These are phyloP conservation scores for Colletotrichum orchidophilum DNA, from an alignment of 2,329 filamentous ascomycete genomes.

Conservation along the genomic window DNA sequence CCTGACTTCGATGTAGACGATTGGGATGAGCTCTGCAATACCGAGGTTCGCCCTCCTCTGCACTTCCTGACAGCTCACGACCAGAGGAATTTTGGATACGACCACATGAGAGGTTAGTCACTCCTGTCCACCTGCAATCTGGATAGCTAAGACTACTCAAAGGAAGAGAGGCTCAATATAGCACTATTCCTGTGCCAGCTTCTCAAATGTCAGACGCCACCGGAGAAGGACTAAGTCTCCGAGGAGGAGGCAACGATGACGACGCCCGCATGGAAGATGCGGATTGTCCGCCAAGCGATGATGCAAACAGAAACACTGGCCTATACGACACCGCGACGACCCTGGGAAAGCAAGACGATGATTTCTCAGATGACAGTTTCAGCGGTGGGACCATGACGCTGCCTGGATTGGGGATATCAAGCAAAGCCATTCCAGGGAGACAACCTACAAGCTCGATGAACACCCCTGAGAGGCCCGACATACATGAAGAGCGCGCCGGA, in stretches of 20 bases:
- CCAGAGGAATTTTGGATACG: constrained; percentile 42
- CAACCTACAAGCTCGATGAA: too few relatives aligned
- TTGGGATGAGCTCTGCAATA: constrained; percentile 34
- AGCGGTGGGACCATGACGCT: background rate
- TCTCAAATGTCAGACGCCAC: constrained; percentile 2
- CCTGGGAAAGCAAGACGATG: background rate
- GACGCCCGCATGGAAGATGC: constrained; percentile 7
- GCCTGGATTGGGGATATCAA: background rate
- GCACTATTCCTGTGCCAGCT: constrained; percentile 22
- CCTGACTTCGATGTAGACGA: constrained; percentile 37
- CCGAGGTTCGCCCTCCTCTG: constrained; percentile 40
- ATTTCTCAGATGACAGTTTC: background rate
- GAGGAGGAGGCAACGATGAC: constrained; percentile 15
- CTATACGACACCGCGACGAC: background rate
- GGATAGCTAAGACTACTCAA: background rate
- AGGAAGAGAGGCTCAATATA: constrained; percentile 34
- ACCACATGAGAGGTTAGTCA: constrained; percentile 30
- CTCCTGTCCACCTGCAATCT: background rate
- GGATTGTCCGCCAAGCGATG: background rate
- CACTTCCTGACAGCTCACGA: constrained; percentile 45
- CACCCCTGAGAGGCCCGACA: too few relatives aligned
- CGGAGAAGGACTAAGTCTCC: constrained; percentile 2
- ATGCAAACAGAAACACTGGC: background rate
- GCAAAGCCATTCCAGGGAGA: background rate
- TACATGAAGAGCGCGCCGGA: too few relatives aligned